Evolutionary conservation across 208 protist genomes (phyloP), one percentile per base, ranked within the genome.

Genomic region (Acanthamoeba polyphaga): DNA sequence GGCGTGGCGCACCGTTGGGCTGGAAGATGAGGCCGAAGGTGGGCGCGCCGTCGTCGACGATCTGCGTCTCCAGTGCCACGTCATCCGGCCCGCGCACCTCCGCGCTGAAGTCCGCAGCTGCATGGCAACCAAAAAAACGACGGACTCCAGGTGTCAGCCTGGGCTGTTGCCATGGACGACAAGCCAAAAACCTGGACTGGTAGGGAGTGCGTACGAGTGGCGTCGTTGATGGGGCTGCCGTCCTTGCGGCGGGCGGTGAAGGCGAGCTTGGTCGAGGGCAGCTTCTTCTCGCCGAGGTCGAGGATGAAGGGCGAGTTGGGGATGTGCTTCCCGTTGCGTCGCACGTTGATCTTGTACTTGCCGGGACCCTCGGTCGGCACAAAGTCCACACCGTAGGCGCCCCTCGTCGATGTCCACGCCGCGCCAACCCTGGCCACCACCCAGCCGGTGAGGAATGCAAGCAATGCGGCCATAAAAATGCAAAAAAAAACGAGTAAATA

Each of bases 371-470:
- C 55, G 1, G n/a, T 76, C 19, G 85, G 85, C 55, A 92, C 85
- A 49, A 92, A 92, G 32, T 92, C 85, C 12, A 92, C 85, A 27
- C 85, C 85, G 64, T 92, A 92, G 29, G 55, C 64, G 27, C 85
- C 85, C 3, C 46, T 76, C 64, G 27, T 92, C 64, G 27, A 74
- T 68, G 32, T 92, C 64, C 15, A 92, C 58, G 1, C 64, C 85
- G 22, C 49, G 38, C 78, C 78, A 87, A 46, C 78, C 78, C 78
- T 82, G 38, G 38, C 38, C 38, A 38, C 38, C 38, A 46, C 43
- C 43, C 43, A 46, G 8, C 8, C 2, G 4, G 43, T 46, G 43
- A 46, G 1, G 5, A 46, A 46, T 46, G 43, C 43, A 4, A 46
- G 43, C 1, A 3, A 38, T 38, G 38, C 3, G 38, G 38, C 3